Conservation (phyloP, 2,329 filamentous ascomycete species). For the Calonectria leucothoes region DNA sequence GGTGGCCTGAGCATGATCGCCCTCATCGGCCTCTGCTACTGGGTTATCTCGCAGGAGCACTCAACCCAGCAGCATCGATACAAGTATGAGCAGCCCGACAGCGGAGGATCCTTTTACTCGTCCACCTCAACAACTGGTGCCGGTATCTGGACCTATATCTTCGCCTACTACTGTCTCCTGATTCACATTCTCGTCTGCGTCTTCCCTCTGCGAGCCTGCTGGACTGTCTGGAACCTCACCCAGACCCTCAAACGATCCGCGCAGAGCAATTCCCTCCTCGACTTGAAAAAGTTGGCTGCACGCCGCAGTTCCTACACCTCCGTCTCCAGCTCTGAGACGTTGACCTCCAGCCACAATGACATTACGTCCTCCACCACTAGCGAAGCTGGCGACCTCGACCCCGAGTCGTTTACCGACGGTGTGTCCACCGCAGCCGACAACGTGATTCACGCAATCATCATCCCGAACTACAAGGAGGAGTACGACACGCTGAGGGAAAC, state of each 20-base stretch:
- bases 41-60: constrained; percentile 64
- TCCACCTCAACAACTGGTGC: constrained; percentile 51
- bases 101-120: constrained; percentile 44
- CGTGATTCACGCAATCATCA: constrained; percentile 74
- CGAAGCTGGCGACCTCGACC: constrained; percentile 63
- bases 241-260: constrained; percentile 59
- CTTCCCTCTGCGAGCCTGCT: constrained; percentile 73
- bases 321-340: constrained; percentile 66
- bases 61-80: constrained; percentile 56
- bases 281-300: constrained; percentile 57
- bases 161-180: constrained; percentile 73
- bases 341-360: constrained; percentile 56
- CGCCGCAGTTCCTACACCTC: constrained; percentile 67
- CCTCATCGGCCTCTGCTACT: constrained; percentile 63
- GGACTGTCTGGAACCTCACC: constrained; percentile 69
- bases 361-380: constrained; percentile 61
- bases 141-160: constrained; percentile 64
- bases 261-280: constrained; percentile 57
- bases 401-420: constrained; percentile 58
- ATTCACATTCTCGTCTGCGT: constrained; percentile 73
- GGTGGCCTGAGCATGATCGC: constrained; percentile 67
- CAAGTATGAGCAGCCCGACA: constrained; percentile 55
- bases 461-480: constrained; percentile 82
- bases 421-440: constrained; percentile 54
- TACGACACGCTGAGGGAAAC: constrained; percentile 76